Percentiles rank a stretch among this genome's conserved stretches.
These are phyloP conservation scores for Salvia hispanica DNA, from an alignment of 257 asterid genomes.

Conservation along the genomic window DNA sequence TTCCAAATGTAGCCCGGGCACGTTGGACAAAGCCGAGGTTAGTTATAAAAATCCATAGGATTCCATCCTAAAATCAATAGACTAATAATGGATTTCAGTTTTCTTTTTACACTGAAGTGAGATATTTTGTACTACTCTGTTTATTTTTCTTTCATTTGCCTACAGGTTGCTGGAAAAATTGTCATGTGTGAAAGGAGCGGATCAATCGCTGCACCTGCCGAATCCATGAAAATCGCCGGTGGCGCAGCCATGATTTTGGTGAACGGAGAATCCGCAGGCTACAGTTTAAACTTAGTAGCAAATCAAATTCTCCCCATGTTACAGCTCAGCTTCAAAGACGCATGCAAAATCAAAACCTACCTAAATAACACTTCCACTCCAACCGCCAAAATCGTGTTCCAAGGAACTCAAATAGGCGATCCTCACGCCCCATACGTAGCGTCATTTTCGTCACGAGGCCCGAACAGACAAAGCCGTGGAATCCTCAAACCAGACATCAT, in stretches of 20 bases:
- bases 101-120: no score
- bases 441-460: constrained; percentile 42
- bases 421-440: constrained; percentile 30
- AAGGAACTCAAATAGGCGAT: constrained; percentile 35
- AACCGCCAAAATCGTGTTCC: constrained; percentile 28
- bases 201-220: no score
- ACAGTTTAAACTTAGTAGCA: no score
- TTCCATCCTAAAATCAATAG: no score
- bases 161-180: constrained; percentile 28
- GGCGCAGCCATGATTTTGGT: constrained; percentile 44
- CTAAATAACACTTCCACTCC: constrained; percentile 23
- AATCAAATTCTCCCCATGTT: constrained; percentile 33
- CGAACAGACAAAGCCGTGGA: constrained; percentile 31
- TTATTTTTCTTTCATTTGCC: no score
- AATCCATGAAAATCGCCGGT: constrained; percentile 37
- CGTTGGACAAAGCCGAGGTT: no score
- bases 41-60: no score
- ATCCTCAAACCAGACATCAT: constrained; percentile 43
- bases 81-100: no score
- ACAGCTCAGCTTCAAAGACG: constrained; percentile 29
- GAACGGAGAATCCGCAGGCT: constrained; percentile 1
- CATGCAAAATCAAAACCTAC: constrained; percentile 33
- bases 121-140: no score
- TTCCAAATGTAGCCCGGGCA: no score
- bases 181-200: constrained; percentile 34